Evolutionary conservation across 371 early-diverging fungal genomes (phyloP), one percentile per base, ranked within the genome.

Genomic region (Apophysomyces ossiformis): DNA sequence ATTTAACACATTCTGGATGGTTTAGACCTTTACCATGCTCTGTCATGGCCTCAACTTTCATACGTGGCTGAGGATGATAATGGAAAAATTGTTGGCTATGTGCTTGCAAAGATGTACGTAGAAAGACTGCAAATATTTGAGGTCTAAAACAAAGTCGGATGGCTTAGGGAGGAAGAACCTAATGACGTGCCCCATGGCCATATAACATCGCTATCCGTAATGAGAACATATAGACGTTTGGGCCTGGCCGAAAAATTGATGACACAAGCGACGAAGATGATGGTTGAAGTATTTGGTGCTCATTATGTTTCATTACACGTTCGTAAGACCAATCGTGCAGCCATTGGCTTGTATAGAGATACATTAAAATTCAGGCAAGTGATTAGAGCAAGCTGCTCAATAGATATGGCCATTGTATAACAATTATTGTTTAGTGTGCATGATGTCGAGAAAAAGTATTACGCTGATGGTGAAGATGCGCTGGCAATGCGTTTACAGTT

Each of bases 391-490:
- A 11, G 32, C 32, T 26, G 32, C 32, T 26, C 18, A 57, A 35
- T n/a, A 39, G 21, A 16, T 21, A 54, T 45, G 37, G 61, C 57
- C 38, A 35, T 18, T 57, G 37, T 13, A 15, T 65, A 36, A 21
- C 44, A 18, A 32, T 41, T 56, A 47, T 57, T 35, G 54, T 36
- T 35, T 79, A 93, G 94, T 65, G 90, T 96, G 32, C 85, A 92
- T 65, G 93, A 95, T 41, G 88, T 94, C 18, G 99, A 98, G 72
- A 91, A 92, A 70, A 93, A 94, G 68, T 98, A 98, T 79, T 98
- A 98, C 79, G 99, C 98, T 2, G 98, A 98, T 76, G 99, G 99
- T 21, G 99, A 98, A 76, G 96, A 95, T 78, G 95, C 93, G 1
- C 91, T 88, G 68, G 89, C 89, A 16, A 93, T 93, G 92, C 88